Evolutionary conservation across 768 basidiomycete species (phyloP).

Genomic region (Boletus vinaceobasis): DNA sequence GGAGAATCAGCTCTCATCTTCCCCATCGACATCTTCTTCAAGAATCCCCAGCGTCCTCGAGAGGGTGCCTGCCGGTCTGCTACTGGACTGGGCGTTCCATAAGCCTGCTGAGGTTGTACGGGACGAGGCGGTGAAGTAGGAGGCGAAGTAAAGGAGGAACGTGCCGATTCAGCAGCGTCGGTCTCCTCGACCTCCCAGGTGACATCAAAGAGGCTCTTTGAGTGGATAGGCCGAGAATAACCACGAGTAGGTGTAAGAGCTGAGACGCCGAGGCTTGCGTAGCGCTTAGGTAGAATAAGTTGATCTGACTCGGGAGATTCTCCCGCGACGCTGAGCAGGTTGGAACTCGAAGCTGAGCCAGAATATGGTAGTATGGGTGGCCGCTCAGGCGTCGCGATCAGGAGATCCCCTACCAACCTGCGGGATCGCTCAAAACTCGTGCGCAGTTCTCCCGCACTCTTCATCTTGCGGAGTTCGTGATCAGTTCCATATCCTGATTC

Average conservation of each 20-base stretch:
- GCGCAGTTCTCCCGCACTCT: slow-evolving; percentile 80
- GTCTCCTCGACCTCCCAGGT: slow-evolving; percentile 34
- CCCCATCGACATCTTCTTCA: slow-evolving; percentile 99
- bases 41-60: slow-evolving; percentile 84
- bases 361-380: slow-evolving; percentile 48
- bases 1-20: slow-evolving; percentile 74
- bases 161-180: slow-evolving; percentile 9
- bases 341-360: slow-evolving; percentile 67
- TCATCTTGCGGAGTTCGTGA: slow-evolving; percentile 76
- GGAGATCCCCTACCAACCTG: slow-evolving; percentile 22
- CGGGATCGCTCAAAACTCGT: slow-evolving; percentile 30
- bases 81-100: slow-evolving; percentile 17
- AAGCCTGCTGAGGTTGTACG: slow-evolving; percentile 10
- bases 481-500: slow-evolving; percentile 45
- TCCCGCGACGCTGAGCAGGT: slow-evolving; percentile 44
- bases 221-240: slow-evolving; percentile 37
- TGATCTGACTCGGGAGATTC: slow-evolving; percentile 35
- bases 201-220: slow-evolving; percentile 50
- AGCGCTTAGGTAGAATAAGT: slow-evolving; percentile 48
- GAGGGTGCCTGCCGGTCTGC: slow-evolving; percentile 25
- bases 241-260: slow-evolving; percentile 34
- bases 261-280: slow-evolving; percentile 62
- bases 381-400: slow-evolving; percentile 36
- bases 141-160: slow-evolving; percentile 26
- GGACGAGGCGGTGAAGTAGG: slow-evolving; percentile 28